Percentiles rank a stretch among this genome's conserved stretches.
These are phyloP conservation scores for Carex myosuroides DNA, from an alignment of 176 grass and related monocot species.

Conservation along the genomic window DNA sequence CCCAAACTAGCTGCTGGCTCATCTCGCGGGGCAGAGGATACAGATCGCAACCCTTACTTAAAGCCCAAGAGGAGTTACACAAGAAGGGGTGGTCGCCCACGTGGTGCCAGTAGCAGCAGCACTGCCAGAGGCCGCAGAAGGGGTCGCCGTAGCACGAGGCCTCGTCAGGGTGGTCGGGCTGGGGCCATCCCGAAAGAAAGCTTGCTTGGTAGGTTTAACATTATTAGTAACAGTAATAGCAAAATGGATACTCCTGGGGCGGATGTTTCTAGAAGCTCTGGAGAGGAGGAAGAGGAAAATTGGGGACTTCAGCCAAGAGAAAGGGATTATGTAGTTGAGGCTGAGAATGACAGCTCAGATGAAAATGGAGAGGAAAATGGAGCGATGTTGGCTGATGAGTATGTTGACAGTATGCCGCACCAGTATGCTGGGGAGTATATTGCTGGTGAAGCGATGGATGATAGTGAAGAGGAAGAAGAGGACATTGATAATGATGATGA, in stretches of 20 bases:
- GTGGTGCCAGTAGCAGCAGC: slow-evolving; percentile 32
- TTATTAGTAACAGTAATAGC: slow-evolving; percentile 36
- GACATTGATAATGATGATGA: slow-evolving; percentile 48
- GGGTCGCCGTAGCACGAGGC: slow-evolving; percentile 61
- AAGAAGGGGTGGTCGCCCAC: slow-evolving; percentile 38
- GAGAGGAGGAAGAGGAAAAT: slow-evolving; percentile 57
- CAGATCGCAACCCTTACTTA: slow-evolving; percentile 28
- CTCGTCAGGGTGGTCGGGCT: slow-evolving; percentile 50
- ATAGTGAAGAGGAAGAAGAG: slow-evolving; percentile 42
- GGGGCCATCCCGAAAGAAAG: slow-evolving; percentile 49
- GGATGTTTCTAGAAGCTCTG: slow-evolving; percentile 63
- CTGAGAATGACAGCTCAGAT: slow-evolving; percentile 36
- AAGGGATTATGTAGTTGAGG: slow-evolving; percentile 34
- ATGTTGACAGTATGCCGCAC: slow-evolving; percentile 13
- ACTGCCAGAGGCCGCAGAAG: slow-evolving; percentile 48
- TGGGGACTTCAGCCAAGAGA: slow-evolving; percentile 57
- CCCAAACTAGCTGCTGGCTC: slow-evolving; percentile 47
- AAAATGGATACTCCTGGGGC: slow-evolving; percentile 16
- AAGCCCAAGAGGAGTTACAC: slow-evolving; percentile 46
- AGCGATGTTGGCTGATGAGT: slow-evolving; percentile 53
- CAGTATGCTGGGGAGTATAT: slow-evolving; percentile 31
- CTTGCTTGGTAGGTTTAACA: slow-evolving; percentile 74
- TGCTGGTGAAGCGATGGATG: slow-evolving; percentile 37
- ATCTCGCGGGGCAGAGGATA: slow-evolving; percentile 20
- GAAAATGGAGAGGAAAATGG: slow-evolving; percentile 58